phyloP scores from a whole-genome alignment of 768 basidiomycete genomes.

The Phaffia tasmanica region DNA sequence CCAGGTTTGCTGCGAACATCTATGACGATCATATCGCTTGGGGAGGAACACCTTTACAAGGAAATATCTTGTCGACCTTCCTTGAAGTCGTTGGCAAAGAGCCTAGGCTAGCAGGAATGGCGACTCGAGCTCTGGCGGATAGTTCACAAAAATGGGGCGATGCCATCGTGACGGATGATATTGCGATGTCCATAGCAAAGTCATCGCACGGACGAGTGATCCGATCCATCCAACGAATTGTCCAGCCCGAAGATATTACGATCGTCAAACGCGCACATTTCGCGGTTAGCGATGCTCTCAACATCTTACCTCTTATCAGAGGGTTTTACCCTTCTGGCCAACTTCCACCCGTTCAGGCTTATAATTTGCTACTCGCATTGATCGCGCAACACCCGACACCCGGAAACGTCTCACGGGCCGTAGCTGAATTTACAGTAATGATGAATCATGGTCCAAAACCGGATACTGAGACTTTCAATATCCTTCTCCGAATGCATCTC shows the following conservation, averaged over 20 bases:
- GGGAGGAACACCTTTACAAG: conserved; percentile 1
- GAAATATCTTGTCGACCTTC: not conserved
- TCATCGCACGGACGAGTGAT: conserved; percentile 6
- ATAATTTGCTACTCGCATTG: conserved; percentile 4
- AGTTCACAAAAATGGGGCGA: not conserved
- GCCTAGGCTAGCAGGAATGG: conserved; percentile 9
- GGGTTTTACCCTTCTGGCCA: conserved; percentile 10
- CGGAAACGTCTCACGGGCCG: not conserved
- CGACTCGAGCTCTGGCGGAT: conserved; percentile 7
- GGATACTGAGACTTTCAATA: conserved; percentile 1
- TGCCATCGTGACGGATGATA: conserved; percentile 15
- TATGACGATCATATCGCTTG: conserved; percentile 15
- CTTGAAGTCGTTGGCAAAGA: conserved; percentile 1
- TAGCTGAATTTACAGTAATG: conserved; percentile 5
- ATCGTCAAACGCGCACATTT: not conserved
- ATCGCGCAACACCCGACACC: conserved; percentile 7
- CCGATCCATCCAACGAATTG: not conserved
- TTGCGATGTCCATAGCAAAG: not conserved
- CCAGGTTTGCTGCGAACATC: not conserved
- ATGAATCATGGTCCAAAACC: conserved; percentile 4
- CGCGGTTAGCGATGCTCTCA: not conserved
- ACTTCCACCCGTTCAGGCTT: not conserved
- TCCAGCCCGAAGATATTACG: not conserved
- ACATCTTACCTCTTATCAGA: conserved; percentile 12
- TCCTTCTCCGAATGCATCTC: not conserved